Evolutionary conservation across 2,329 filamentous ascomycete species (phyloP), one percentile per base, ranked within the genome.

Genomic region (Xylariales sp.): DNA sequence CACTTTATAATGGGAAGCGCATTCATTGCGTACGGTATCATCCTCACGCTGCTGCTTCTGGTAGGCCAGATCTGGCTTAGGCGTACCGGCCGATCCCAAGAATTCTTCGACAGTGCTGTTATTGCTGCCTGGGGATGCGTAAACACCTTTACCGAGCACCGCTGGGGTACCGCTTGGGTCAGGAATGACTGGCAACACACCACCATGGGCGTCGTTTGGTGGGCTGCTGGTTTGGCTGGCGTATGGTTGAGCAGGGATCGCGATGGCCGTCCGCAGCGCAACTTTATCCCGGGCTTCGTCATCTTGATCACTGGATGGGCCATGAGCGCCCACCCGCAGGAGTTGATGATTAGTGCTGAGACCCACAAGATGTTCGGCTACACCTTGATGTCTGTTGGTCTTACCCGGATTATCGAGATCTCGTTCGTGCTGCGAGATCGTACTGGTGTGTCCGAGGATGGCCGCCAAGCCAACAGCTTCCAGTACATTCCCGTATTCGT

Each of bases 141-240:
- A 65, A 98, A 97, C 64, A 97, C 93, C 7, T 97, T 98, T 54
- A 98, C 93, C 14, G 93, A 97, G 64, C 93, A 98, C 60, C 80
- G 86, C 39, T 98, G 93, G 93, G 93, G 93, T 41, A 74, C 74
- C 1, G 76, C 79, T 1, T 98, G 93, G 93, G 88, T 86, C 39
- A 81, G 79, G 64, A 97, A 96, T 58, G 93, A 98, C 62, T 80
- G 95, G 68, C 91, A 98, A 63, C 93, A 98, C 63, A 98, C 93
- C 0, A 88, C 86, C n/a, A 97, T 98, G 91, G 93, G 93, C n/a
- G 80, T 98, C 47, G 82, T 98, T 38, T 98, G 93, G 93, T 98
- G 91, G 91, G 86, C 82, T 54, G 91, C 93, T 6, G 93, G 93
- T 18, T 69, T 98, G 21, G 77, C 91, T 9, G 93, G 93, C 31